Base-by-base conservation (phyloP, 805 yeast genomes). In the Candida parachauliodes region DNA sequence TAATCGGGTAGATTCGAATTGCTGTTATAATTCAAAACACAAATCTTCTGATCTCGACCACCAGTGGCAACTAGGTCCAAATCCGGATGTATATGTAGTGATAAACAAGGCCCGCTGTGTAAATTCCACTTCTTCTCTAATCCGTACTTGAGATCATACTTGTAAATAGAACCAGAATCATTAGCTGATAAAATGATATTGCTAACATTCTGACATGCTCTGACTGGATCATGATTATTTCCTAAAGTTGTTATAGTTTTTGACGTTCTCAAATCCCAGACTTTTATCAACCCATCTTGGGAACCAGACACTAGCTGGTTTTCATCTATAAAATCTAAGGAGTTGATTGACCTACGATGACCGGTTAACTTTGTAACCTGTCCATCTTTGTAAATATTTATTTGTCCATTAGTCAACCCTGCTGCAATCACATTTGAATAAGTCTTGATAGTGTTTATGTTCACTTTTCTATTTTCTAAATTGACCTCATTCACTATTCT, bases 61-160 rank as follows among this genome's bases (percentile, higher is more conserved):
- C 97, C 97, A 15, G 96, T 86, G 4, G 82, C 81, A 15, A 93
- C 74, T 50, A 81, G 85, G 45, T 89, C 95, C 25, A 72, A 56
- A 26, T 79, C 81, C 0, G 94, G 95, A 53, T 89, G 96, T 81
- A 95, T 88, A 50, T 87, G 88, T 4, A 93, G 59, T 4, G 94
- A 77, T 12, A 89, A 65, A 0, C 95, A 98, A 2, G 96, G 95
- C 0, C 95, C 95, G 2, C 88, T 76, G 55, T 91, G 98, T 3
- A 96, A 94, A 50, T 83, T 85, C 55, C 93, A 72, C 42, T 81
- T 79, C 36, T 81, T 68, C 49, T 91, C 97, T 4, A 91, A 81
- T 25, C 74, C 73, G 11, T 46, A 44, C 40, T 98, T 71, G n/a
- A 86, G 50, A 60, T 93, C 98, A 79, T 86, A 89, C 47, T 83